These are phyloP conservation scores for Strobilomyces echinocephalus DNA, from an alignment of 768 basidiomycete species.

Conservation along the genomic window DNA sequence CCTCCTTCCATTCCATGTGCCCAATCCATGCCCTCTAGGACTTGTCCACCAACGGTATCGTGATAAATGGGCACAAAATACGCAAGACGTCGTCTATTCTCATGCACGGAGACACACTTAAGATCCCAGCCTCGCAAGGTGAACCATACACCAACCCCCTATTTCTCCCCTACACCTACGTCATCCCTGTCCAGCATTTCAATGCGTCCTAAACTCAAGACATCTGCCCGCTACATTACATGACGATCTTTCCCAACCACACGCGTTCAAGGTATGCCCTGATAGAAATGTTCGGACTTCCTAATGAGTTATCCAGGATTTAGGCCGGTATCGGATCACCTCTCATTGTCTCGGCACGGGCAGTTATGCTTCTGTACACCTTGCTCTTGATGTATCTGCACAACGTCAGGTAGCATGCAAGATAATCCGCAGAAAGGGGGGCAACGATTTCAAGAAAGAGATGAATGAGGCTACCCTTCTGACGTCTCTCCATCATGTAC, in stretches of 20 bases:
- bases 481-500: slow-evolving; percentile 65
- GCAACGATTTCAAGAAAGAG: slow-evolving; percentile 39
- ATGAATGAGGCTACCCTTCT: slow-evolving; percentile 79
- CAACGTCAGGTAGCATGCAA: slow-evolving; percentile 81
- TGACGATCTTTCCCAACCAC: slow-evolving; percentile 52
- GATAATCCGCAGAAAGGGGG: slow-evolving; percentile 62
- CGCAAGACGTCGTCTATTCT: slow-evolving; percentile 64
- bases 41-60: slow-evolving; percentile 69
- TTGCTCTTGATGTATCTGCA: slow-evolving; percentile 61
- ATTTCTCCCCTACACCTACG: background rate
- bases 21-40: slow-evolving; percentile 44
- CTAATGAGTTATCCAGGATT: slow-evolving; percentile 35
- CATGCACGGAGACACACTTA: slow-evolving; percentile 69
- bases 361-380: slow-evolving; percentile 77
- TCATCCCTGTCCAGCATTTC: slow-evolving; percentile 46
- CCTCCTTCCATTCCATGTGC: background rate
- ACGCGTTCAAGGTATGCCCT: slow-evolving; percentile 47
- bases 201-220: slow-evolving; percentile 56
- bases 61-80: slow-evolving; percentile 66
- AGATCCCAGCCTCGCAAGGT: slow-evolving; percentile 67
- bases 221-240: slow-evolving; percentile 48
- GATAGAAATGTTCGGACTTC: background rate
- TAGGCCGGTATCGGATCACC: slow-evolving; percentile 69
- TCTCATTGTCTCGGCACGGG: slow-evolving; percentile 77
- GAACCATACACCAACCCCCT: background rate